Base-by-base conservation (phyloP, 257 asterid species). In the Nicotiana noctiflora region DNA sequence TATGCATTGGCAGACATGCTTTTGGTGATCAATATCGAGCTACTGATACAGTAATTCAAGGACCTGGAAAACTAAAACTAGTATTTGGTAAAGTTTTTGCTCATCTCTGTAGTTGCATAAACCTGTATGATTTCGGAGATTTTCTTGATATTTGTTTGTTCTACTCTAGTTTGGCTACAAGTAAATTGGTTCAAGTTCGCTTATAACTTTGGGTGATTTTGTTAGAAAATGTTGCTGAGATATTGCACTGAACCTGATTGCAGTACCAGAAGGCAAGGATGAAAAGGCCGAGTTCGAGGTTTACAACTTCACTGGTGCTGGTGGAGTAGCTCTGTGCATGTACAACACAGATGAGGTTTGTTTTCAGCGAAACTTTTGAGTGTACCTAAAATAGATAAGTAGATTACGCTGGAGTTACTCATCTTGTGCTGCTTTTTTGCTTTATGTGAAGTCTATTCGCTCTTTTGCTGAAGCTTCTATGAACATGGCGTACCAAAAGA, bases 281-380 rank as follows among this genome's bases (percentile, higher is more conserved):
- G 96, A 91, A 25, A 84, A 82, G 88, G 91, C 91, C 2, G 99
- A 94, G 81, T 34, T 91, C 0, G 99, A 96, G 88, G 98, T 96
- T 83, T 94, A 72, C 87, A 88, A 96, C 85, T 96, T 96, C 88
- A 91, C 97, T 68, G 98, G 98, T 57, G 97, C 88, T 40, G 99
- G 99, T 82, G 99, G 99, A 75, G 99, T 96, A 76, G 98, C 98
- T 85, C 87, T 94, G 85, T 84, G 98, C 65, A 96, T 96, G 99
- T 96, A 96, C 92, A 94, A 96, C 95, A 96, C 99, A 23, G 99
- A 94, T 76, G 99, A 96, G 99, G 99, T 96, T 81, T 80, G 93
- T 40, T 37, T 70, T 9, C n/a, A 40, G 59, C 49, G 11, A 8
- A 40, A 40, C 49, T 18, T n/a, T 31, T 79, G 44, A 15, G 44